Conservation (phyloP, 305 asterid genomes). For the Fraxinus velutina region DNA sequence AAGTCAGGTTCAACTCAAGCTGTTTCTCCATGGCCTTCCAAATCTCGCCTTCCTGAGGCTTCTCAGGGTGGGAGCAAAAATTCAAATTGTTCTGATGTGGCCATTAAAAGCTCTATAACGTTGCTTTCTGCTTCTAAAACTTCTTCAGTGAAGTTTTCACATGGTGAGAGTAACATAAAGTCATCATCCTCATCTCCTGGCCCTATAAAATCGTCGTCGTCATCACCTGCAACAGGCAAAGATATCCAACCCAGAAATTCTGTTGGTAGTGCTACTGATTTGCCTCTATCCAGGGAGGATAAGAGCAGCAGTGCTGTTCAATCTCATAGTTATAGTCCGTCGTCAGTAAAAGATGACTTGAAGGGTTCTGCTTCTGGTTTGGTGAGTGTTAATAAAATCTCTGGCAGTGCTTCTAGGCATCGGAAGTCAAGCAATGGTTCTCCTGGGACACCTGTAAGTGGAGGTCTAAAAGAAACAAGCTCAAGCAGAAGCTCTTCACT, state of each 20-base stretch:
- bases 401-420: constrained; percentile 35
- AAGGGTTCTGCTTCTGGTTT: constrained; percentile 41
- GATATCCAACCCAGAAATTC: constrained; percentile 43
- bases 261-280: constrained; percentile 38
- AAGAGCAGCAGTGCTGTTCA: constrained; percentile 53
- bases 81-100: constrained; percentile 47
- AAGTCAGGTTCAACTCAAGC: constrained; percentile 46
- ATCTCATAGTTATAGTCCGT: constrained; percentile 39
- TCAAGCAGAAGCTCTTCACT: constrained; percentile 35
- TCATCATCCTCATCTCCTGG: constrained; percentile 52
- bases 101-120: constrained; percentile 39
- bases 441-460: constrained; percentile 34
- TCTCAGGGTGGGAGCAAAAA: constrained; percentile 48
- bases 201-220: constrained; percentile 31
- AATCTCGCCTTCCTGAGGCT: constrained; percentile 46
- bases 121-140: constrained; percentile 46
- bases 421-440: constrained; percentile 35
- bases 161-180: constrained; percentile 40
- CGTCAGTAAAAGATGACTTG: constrained; percentile 42
- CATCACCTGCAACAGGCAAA: constrained; percentile 46
- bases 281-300: constrained; percentile 45
- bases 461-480: constrained; percentile 46
- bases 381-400: constrained; percentile 36
- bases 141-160: constrained; percentile 38
- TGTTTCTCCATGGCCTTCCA: constrained; percentile 45